These are phyloP conservation scores for Strobilomyces confusus DNA, from an alignment of 768 basidiomycete genomes.

Conservation along the genomic window DNA sequence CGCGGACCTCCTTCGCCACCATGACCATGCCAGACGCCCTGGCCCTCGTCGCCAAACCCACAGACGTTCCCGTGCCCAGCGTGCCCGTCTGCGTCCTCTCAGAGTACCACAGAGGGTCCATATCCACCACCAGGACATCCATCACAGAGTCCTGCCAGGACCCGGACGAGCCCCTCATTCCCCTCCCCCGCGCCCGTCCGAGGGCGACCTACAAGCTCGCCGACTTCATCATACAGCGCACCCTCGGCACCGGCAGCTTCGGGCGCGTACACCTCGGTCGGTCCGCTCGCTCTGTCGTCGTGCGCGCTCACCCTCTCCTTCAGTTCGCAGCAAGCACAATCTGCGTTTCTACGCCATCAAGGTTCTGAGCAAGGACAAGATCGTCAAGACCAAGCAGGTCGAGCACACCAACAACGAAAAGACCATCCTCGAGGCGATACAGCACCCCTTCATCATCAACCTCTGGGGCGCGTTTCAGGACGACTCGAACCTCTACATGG, in stretches of 20 bases:
- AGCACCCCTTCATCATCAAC: conserved; percentile 93
- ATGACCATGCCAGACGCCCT: conserved; percentile 21
- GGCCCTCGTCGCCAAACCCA: conserved; percentile 3
- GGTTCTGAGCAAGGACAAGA: conserved; percentile 89
- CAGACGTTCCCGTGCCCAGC: conserved; percentile 1
- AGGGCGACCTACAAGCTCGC: conserved; percentile 67
- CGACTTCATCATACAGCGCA: conserved; percentile 80
- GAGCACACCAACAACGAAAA: conserved; percentile 98
- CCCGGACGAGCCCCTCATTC: conserved; percentile 32
- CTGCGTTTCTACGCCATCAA: conserved; percentile 96
- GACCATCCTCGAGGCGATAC: conserved; percentile 75
- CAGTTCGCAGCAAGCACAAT: conserved; percentile 90
- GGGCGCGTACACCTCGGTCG: conserved; percentile 90
- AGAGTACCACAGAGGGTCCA: conserved; percentile 59
- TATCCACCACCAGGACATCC: conserved; percentile 65
- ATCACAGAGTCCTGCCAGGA: conserved; percentile 46
- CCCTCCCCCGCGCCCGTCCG: conserved; percentile 40
- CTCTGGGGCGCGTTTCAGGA: conserved; percentile 97
- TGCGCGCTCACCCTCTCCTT: background rate
- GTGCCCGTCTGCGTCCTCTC: conserved; percentile 30
- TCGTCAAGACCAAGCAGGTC: conserved; percentile 89
- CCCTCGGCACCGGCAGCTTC: conserved; percentile 93
- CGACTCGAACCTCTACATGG: conserved; percentile 90
- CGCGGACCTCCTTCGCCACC: conserved; percentile 12
- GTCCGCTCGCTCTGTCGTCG: background rate